Evolutionary conservation across 2,329 filamentous ascomycete species (phyloP), one percentile per base, ranked within the genome.

Genomic region (Biscogniauxia marginata): DNA sequence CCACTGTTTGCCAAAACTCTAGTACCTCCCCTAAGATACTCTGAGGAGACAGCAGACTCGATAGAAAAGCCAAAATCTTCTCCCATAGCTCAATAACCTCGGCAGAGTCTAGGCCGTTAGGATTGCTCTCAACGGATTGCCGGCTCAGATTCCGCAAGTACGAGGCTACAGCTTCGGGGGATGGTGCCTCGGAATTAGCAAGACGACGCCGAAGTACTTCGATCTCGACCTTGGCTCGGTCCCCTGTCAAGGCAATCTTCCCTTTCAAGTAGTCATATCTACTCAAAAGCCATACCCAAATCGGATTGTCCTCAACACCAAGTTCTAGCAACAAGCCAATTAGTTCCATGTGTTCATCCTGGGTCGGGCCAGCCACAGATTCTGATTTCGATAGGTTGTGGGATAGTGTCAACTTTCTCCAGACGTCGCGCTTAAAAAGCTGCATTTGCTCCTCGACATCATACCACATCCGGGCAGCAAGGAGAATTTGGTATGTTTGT

Each of bases 21-120:
- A 96, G 75, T 1, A 98, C 84, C 71, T 99, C 95, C 0, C 91
- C 92, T 5, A 99, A 78, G 16, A 98, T 81, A 3, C 95, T 95
- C 60, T 87, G 86, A 6, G 86, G 75, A 0, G 91, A 93, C 0
- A 99, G 77, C 43, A 99, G 79, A 45, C 83, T 84, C 8, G 77
- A 86, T 58, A 98, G 72, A 60, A 91, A 95, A 0, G 82, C 77
- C 57, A 91, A 78, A 61, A 96, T 86, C 70, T 93, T 91, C 67
- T 97, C 93, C 95, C 95, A 99, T 58, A 98, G 83, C 63, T 96
- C 92, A 61, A 96, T 82, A 13, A 97, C 83, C 48, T 93, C 88
- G 2, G 87, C 76, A 0, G 87, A 85, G 71, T 99, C 95, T n/a
- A 92, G 81, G 9, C 86, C 83, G 21, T 81, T 78, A 8, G 78